A percentile compares a stretch with the other conserved stretches of the same genome.
Evolutionary conservation across 2,329 filamentous ascomycete genomes (phyloP).

Genomic region (Falciphora oryzae): DNA sequence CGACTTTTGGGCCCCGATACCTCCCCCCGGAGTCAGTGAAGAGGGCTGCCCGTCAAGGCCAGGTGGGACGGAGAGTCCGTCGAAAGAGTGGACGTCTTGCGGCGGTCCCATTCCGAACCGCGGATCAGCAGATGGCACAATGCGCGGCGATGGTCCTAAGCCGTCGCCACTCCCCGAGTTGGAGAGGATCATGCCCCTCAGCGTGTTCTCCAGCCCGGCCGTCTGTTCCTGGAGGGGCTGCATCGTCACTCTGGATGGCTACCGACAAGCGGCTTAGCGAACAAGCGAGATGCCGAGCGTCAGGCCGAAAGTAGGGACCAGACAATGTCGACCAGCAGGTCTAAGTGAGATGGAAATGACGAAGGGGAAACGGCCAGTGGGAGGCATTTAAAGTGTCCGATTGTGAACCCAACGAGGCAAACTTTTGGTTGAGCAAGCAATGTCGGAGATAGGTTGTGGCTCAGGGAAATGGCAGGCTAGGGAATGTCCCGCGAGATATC

Average conservation of each 20-base stretch:
- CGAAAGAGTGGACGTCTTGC: background rate
- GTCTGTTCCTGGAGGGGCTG: background rate
- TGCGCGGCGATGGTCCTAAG: background rate
- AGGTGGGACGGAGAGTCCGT: background rate
- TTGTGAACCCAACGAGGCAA: too few relatives aligned
- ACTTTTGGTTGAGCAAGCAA: background rate
- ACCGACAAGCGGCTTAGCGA: background rate
- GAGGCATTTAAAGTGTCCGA: background rate
- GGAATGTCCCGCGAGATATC: background rate
- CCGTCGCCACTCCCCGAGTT: slow-evolving; percentile 6
- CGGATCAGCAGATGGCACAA: background rate
- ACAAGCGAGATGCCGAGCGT: background rate
- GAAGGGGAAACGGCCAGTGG: background rate
- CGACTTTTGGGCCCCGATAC: background rate
- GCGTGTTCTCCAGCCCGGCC: slow-evolving; percentile 5
- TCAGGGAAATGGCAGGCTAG: background rate
- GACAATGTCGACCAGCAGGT: too few relatives aligned
- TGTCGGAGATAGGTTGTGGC: background rate
- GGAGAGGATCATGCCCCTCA: slow-evolving; percentile 7
- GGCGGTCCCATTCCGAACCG: background rate
- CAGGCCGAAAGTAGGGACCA: too few relatives aligned
- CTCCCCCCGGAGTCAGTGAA: background rate
- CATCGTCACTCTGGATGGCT: slow-evolving; percentile 1
- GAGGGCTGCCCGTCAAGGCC: background rate
- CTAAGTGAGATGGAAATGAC: background rate